Evolutionary conservation across 2,329 filamentous ascomycete species (phyloP), one percentile per base, ranked within the genome.

Genomic region (Alternaria triticimaculans): DNA sequence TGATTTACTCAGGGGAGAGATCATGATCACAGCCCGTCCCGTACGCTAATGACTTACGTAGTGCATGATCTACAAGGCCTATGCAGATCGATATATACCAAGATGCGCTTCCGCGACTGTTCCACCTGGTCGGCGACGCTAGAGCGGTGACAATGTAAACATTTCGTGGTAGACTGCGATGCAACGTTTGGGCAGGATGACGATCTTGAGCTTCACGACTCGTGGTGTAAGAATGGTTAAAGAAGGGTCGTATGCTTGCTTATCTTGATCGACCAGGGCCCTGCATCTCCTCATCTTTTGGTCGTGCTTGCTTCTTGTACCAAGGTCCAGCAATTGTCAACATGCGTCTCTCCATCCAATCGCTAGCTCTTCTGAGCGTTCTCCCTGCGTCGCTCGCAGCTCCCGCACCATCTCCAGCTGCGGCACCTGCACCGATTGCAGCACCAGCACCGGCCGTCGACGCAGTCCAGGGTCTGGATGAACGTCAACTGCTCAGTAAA

Each of bases 351-450:
- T 23, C 28, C 37, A 49, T 55, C 14, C 37, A 33, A 28, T 64
- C 57, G 23, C 30, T 70, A 25, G 67, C 62, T 53, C 43, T 67
- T 21, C 46, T 69, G 49, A 46, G 69, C 63, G 33, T 69, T 37
- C 44, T 69, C 23, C 18, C 67, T 4, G 33, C 63, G 15, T 58
- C 67, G 10, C 33, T 64, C 11, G 58, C 62, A 49, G 54, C 53
- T 33, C 61, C 61, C 43, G 51, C 62, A 53, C 62, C 55, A 7
- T 54, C 23, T 23, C 50, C 62, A n/a, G 45, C 33, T 21, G 49
- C 49, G 33, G 49, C 8, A 37, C 30, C 33, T 43, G 45, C 61
- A 45, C 62, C 58, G 14, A 44, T 30, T 20, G 37, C 62, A n/a
- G 45, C 33, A 23, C 51, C 58, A 21, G 26, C 25, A 37, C 46